A percentile compares a stretch with the other conserved stretches of the same genome.
phyloP scores from a whole-genome alignment of 805 yeast species.

The Teunomyces cretensis region DNA sequence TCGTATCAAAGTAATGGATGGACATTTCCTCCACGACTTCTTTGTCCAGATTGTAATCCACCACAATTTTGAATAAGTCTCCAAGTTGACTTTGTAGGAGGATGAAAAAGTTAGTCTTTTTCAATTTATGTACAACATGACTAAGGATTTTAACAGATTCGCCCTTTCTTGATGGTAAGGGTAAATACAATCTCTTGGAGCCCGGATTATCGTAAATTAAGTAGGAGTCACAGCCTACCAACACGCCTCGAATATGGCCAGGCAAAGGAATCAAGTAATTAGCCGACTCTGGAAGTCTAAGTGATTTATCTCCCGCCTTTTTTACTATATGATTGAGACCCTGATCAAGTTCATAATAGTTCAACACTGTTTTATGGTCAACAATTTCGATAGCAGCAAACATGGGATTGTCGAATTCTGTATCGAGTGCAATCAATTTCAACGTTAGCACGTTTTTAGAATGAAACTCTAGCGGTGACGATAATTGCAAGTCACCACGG shows the following conservation, averaged over 20 bases:
- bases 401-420: constrained; percentile 77
- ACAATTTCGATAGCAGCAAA: constrained; percentile 80
- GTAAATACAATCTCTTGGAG: constrained; percentile 28
- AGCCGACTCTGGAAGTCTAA: constrained; percentile 30
- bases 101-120: constrained; percentile 58
- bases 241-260: constrained; percentile 64
- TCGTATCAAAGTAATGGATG: constrained; percentile 75
- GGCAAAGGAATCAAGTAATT: constrained; percentile 67
- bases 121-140: constrained; percentile 66
- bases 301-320: constrained; percentile 1
- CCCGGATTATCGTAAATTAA: constrained; percentile 51
- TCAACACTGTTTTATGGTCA: constrained; percentile 31
- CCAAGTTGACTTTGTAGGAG: constrained; percentile 71
- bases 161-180: constrained; percentile 53
- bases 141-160: constrained; percentile 35
- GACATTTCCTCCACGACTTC: constrained; percentile 42
- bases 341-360: constrained; percentile 79
- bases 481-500: constrained; percentile 46
- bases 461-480: constrained; percentile 75
- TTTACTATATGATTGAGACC: constrained; percentile 77
- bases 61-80: constrained; percentile 62
- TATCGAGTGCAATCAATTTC: constrained; percentile 60
- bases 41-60: constrained; percentile 49
- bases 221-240: constrained; percentile 59
- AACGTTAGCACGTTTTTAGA: constrained; percentile 53